Percentiles rank a stretch among this genome's conserved stretches.
Conservation (phyloP, 1,284 basidiomycete species). For the Kwoniella shivajii region DNA sequence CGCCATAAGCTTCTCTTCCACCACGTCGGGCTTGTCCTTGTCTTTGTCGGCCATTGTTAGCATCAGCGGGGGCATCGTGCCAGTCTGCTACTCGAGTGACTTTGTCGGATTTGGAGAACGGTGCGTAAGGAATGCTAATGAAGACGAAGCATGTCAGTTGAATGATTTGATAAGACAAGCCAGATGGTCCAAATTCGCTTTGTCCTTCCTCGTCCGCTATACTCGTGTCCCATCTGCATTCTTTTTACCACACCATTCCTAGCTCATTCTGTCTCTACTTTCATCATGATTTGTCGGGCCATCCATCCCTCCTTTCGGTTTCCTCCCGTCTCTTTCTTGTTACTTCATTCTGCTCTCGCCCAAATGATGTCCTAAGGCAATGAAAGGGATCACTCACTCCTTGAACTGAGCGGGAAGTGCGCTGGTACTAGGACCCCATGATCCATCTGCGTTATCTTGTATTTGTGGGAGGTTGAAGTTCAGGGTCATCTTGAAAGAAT, state of each 20-base stretch:
- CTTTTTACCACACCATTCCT: no score
- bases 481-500: slow-evolving; percentile 37
- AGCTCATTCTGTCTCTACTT: background rate
- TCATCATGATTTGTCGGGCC: background rate
- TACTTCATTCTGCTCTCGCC: no score
- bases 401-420: slow-evolving; percentile 52
- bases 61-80: slow-evolving; percentile 65
- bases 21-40: slow-evolving; percentile 41
- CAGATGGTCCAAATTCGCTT: no score
- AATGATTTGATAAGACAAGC: no score
- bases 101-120: slow-evolving; percentile 98
- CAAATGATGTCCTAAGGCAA: no score
- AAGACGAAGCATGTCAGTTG: background rate
- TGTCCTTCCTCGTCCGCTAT: no score
- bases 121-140: slow-evolving; percentile 82
- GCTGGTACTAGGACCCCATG: slow-evolving; percentile 54
- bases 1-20: slow-evolving; percentile 56
- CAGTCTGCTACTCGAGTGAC: slow-evolving; percentile 97
- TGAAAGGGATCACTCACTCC: slow-evolving; percentile 50
- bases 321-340: no score
- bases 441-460: slow-evolving; percentile 54
- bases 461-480: slow-evolving; percentile 53
- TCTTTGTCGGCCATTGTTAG: slow-evolving; percentile 56
- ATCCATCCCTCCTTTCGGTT: background rate
- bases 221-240: no score